Percentiles rank a stretch among this genome's conserved stretches.
Evolutionary conservation across 2,329 filamentous ascomycete genomes (phyloP).

Genomic region (Cryphonectria japonica): DNA sequence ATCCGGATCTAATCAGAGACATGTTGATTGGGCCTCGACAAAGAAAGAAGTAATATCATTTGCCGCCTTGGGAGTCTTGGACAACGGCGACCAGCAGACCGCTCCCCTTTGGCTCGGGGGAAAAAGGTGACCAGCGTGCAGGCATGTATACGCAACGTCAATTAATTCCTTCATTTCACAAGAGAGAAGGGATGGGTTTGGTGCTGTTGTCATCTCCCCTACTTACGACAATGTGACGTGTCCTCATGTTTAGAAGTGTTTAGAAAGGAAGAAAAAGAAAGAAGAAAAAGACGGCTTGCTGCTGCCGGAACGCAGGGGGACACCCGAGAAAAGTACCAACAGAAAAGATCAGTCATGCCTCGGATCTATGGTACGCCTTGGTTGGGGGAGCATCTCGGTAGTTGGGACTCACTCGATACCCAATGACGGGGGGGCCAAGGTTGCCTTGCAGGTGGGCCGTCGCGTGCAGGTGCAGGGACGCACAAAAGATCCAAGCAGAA

Average conservation of each 20-base stretch:
- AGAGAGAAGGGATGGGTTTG: not conserved
- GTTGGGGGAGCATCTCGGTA: not conserved
- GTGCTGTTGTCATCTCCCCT: conserved; percentile 10
- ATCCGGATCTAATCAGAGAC: not conserved
- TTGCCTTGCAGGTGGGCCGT: not conserved
- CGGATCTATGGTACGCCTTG: conserved; percentile 13
- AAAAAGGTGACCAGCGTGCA: conserved; percentile 11
- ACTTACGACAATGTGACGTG: not conserved
- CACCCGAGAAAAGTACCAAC: not conserved
- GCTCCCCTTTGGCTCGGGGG: not conserved
- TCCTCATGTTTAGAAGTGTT: not conserved
- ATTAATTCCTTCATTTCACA: not conserved
- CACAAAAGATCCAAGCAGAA: conserved; percentile 17
- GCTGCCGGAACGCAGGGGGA: conserved; percentile 14
- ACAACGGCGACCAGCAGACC: conserved; percentile 7
- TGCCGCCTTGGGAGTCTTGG: conserved; percentile 11
- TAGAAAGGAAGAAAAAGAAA: not conserved
- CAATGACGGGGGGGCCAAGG: not conserved
- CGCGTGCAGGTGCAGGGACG: conserved; percentile 5
- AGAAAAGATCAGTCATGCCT: not conserved
- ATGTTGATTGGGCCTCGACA: conserved; percentile 13
- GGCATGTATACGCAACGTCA: not conserved
- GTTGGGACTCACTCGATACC: not conserved
- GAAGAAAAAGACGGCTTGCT: conserved; percentile 11
- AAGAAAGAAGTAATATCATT: not conserved